Base-by-base conservation (phyloP, 2,329 filamentous ascomycete genomes). In the Talaromyces sp. region DNA sequence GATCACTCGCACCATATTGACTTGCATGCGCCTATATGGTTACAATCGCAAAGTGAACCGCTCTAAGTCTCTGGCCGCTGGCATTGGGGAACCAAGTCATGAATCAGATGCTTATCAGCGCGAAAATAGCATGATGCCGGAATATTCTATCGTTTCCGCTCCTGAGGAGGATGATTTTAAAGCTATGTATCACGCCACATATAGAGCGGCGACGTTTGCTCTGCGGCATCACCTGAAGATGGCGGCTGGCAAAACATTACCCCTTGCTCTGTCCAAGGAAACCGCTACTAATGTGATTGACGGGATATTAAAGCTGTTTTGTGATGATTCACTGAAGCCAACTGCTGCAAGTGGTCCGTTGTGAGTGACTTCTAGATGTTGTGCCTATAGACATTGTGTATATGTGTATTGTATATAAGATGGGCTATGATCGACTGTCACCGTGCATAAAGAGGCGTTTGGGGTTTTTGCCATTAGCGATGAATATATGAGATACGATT, bases 1-100 rank as follows among this genome's bases (percentile, higher is more conserved):
- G 22, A 76, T 80, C 37, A 78, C 76, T 9, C 76, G 78, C 54
- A 80, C 77, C 2, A 79, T 80, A 8, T 66, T 80, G 62, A 80
- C 78, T 0, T 79, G 77, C 65, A 78, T 80, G 78, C 77, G 78
- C 11, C 68, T 80, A 3, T 80, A 80, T 62, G 78, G 78, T 1
- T 80, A 74, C 66, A 74, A 79, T 68, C 75, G 78, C 22, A 68
- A 74, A 6, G 69, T 70, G 5, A 68, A 66, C 27, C 72, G 71
- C 37, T 66, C 72, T 6, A 66, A 59, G 57, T 57, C 41, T 67
- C 66, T n/a, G 67, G 60, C 58, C 73, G 22, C 13, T 45, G 22
- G 39, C 63, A 66, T 27, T 24, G 47, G 31, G 24, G 47, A 43
- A 45, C 57, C 35, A 22, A 67, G 62, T 31, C 63, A 65, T 24